Evolutionary conservation across 352 stramenopile species (phyloP).

Genomic region (Globisporangium nagaii): DNA sequence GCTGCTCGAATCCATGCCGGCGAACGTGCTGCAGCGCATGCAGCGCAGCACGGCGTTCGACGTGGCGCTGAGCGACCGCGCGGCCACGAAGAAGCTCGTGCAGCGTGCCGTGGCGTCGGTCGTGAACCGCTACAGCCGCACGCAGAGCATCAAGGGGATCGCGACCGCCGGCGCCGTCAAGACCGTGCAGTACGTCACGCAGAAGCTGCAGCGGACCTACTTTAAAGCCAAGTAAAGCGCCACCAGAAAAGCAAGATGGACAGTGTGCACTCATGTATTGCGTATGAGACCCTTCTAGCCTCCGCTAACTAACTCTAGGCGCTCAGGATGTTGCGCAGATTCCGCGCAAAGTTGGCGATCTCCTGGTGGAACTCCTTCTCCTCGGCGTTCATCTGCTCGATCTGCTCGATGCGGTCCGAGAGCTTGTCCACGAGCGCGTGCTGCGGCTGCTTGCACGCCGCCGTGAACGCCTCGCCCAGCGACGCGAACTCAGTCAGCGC

Average conservation of each 20-base stretch:
- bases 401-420: conserved; percentile 45
- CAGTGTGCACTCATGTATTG: too few relatives aligned
- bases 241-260: neutral
- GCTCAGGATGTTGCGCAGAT: conserved; percentile 37
- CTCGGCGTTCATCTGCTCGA: conserved; percentile 57
- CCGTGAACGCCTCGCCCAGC: conserved; percentile 51
- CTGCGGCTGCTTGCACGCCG: conserved; percentile 47
- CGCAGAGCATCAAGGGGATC: conserved; percentile 88
- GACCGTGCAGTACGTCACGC: conserved; percentile 68
- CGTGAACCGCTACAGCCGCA: conserved; percentile 79
- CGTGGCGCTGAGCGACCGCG: conserved; percentile 19
- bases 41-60: conserved; percentile 20
- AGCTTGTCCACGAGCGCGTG: conserved; percentile 39
- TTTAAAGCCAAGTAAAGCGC: conserved; percentile 36
- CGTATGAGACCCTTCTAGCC: too few relatives aligned
- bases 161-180: conserved; percentile 78
- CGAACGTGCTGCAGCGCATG: conserved; percentile 37
- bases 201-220: conserved; percentile 87
- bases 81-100: conserved; percentile 57
- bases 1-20: conserved; percentile 48
- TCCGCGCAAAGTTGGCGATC: conserved; percentile 46
- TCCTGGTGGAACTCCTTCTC: conserved; percentile 69
- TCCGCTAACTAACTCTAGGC: too few relatives aligned
- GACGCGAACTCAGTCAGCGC: conserved; percentile 65
- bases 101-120: conserved; percentile 58